A percentile compares a stretch with the other conserved stretches of the same genome.
Conservation (phyloP, 2,329 filamentous ascomycete species). For the Seiridium unicorne region DNA sequence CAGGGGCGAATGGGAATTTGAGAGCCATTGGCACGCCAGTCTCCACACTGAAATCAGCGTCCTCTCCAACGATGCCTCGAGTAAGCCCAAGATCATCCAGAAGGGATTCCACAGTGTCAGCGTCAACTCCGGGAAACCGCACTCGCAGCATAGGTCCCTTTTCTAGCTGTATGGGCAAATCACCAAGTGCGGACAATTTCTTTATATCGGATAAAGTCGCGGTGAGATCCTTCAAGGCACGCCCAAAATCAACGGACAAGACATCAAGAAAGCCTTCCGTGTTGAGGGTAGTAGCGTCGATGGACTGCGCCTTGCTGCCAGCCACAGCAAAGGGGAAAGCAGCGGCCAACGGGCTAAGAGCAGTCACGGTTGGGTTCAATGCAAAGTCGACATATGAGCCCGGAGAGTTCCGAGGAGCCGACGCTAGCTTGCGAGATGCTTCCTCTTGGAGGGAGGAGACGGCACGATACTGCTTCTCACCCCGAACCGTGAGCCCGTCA, state of each 20-base stretch:
- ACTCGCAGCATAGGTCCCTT: conserved; percentile 69
- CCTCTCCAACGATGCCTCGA: conserved; percentile 76
- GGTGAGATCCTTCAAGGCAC: conserved; percentile 80
- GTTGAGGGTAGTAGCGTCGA: conserved; percentile 64
- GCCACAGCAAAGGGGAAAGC: conserved; percentile 46
- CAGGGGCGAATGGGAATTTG: conserved; percentile 81
- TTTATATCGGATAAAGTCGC: conserved; percentile 79
- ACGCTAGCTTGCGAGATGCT: conserved; percentile 65
- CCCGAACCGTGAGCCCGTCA: conserved; percentile 71
- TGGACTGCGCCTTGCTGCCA: conserved; percentile 36
- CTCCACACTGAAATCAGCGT: conserved; percentile 67
- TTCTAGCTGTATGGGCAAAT: conserved; percentile 77
- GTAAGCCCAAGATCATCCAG: conserved; percentile 86
- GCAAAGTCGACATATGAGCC: conserved; percentile 89
- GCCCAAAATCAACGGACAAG: conserved; percentile 83
- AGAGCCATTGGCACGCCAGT: conserved; percentile 73
- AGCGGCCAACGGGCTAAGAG: conserved; percentile 69
- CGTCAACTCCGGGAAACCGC: conserved; percentile 88
- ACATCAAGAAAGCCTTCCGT: conserved; percentile 81
- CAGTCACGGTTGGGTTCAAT: conserved; percentile 85
- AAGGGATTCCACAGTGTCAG: conserved; percentile 74
- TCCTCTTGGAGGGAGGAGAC: conserved; percentile 76
- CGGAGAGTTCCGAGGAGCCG: conserved; percentile 53
- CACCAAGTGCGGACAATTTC: conserved; percentile 72
- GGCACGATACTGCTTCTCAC: conserved; percentile 75